These are phyloP conservation scores for Annulohypoxylon moriforme DNA, from an alignment of 495 filamentous ascomycete genomes.

Conservation along the genomic window DNA sequence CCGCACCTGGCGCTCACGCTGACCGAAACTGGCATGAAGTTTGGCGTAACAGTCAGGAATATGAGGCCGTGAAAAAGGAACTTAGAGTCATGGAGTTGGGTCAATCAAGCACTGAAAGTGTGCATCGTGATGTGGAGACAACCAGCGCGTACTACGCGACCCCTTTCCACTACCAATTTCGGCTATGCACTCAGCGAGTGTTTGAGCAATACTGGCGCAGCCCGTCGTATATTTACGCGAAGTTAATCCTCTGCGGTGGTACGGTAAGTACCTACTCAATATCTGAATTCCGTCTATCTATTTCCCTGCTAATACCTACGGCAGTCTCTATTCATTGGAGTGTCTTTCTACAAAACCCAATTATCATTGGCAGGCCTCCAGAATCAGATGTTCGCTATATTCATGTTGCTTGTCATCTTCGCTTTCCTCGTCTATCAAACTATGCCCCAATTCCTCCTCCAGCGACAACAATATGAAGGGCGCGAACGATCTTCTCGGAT, in stretches of 20 bases:
- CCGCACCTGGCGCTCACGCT: constrained; percentile 78
- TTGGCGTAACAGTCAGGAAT: constrained; percentile 82
- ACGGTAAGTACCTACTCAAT: constrained; percentile 56
- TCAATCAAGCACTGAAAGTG: constrained; percentile 39
- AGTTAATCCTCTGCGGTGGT: constrained; percentile 66
- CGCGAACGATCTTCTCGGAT: constrained; percentile 85
- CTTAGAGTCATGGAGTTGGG: constrained; percentile 69
- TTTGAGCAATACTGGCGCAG: constrained; percentile 93
- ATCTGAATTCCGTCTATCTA: too few relatives aligned
- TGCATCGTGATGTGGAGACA: constrained; percentile 53
- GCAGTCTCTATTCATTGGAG: constrained; percentile 77
- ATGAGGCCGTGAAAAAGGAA: constrained; percentile 70
- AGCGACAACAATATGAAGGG: constrained; percentile 82
- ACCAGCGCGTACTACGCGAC: constrained; percentile 57
- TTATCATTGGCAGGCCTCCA: constrained; percentile 80
- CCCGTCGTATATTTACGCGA: constrained; percentile 84
- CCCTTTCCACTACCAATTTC: constrained; percentile 65
- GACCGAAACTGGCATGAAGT: constrained; percentile 81
- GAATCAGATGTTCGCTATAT: constrained; percentile 87
- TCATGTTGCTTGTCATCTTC: constrained; percentile 82
- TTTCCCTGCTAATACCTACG: not conserved
- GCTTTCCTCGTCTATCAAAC: constrained; percentile 79
- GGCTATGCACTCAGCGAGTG: constrained; percentile 67
- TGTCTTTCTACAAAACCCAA: constrained; percentile 80
- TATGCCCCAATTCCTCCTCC: constrained; percentile 83